Evolutionary conservation across 2,329 filamentous ascomycete species (phyloP).

Genomic region (Cercospora brassicicola): DNA sequence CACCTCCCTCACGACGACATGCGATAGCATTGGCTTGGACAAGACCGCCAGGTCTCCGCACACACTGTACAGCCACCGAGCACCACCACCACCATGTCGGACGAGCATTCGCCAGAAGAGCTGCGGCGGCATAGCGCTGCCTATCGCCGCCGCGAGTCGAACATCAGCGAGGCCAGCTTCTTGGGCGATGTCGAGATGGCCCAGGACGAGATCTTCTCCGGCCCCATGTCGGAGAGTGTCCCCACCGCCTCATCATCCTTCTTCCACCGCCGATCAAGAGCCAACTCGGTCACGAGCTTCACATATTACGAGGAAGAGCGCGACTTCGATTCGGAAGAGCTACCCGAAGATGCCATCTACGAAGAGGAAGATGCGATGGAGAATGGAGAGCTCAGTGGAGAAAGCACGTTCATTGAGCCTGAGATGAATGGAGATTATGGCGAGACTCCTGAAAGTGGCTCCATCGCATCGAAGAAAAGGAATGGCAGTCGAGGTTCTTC

Average conservation of each 20-base stretch:
- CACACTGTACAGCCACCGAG: neutral
- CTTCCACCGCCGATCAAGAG: conserved; percentile 74
- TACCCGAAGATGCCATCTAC: conserved; percentile 52
- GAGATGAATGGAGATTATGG: conserved; percentile 29
- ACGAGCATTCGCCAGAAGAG: conserved; percentile 24
- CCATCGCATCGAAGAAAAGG: conserved; percentile 26
- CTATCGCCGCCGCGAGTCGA: conserved; percentile 65
- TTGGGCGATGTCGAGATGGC: conserved; percentile 99
- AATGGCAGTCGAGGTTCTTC: conserved; percentile 43
- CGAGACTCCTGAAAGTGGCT: conserved; percentile 19
- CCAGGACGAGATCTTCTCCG: conserved; percentile 90
- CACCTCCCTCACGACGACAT: neutral
- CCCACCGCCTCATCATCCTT: conserved; percentile 93
- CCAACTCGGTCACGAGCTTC: conserved; percentile 85
- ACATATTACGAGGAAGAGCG: conserved; percentile 78
- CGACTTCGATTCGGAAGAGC: conserved; percentile 52
- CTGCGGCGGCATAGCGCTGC: conserved; percentile 29
- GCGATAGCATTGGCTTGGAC: conserved; percentile 7
- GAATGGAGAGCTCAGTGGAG: conserved; percentile 43
- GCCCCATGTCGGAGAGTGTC: conserved; percentile 92
- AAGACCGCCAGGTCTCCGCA: neutral
- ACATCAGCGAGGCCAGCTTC: conserved; percentile 66
- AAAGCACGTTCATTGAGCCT: conserved; percentile 37
- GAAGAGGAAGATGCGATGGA: conserved; percentile 47
- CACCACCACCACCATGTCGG: conserved; percentile 19